A percentile compares a stretch with the other conserved stretches of the same genome.
phyloP scores from a whole-genome alignment of 495 filamentous ascomycete species.

The Massariosphaeria phaeospora region DNA sequence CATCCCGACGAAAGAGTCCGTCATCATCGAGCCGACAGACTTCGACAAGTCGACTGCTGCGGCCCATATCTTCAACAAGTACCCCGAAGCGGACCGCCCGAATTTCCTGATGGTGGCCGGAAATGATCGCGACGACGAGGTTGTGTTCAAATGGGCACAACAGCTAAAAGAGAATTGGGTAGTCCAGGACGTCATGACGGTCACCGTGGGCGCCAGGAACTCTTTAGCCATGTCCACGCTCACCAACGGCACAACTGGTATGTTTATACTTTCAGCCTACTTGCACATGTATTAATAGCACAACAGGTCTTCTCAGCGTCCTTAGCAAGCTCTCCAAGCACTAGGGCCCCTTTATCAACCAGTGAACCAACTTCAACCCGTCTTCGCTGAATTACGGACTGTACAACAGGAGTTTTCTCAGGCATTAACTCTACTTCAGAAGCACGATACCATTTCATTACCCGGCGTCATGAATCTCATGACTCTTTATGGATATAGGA shows the following conservation, averaged over 20 bases:
- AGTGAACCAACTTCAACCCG: not conserved
- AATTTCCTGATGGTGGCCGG: conserved; percentile 85
- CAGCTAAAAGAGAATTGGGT: conserved; percentile 51
- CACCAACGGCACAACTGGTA: conserved; percentile 85
- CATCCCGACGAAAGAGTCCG: conserved; percentile 67
- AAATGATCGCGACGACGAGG: conserved; percentile 86
- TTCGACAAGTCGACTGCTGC: conserved; percentile 84
- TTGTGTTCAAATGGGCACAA: conserved; percentile 91
- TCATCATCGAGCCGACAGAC: conserved; percentile 73
- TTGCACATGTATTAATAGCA: not conserved
- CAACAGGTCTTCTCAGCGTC: conserved; percentile 15
- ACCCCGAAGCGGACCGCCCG: conserved; percentile 45
- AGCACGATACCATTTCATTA: too few species aligned
- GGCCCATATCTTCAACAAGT: conserved; percentile 58
- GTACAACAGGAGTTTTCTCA: too few species aligned
- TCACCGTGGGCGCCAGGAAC: conserved; percentile 76
- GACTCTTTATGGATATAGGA: too few species aligned
- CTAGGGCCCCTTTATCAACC: not conserved
- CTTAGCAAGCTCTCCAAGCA: not conserved
- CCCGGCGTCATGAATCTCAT: too few species aligned
- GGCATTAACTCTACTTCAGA: too few species aligned
- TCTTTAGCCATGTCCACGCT: conserved; percentile 81
- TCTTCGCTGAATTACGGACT: not conserved
- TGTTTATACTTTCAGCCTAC: conserved; percentile 25
- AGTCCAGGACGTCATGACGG: conserved; percentile 69